Conservation (phyloP, 2,329 filamentous ascomycete genomes). For the Rhynchosporium graminicola region DNA sequence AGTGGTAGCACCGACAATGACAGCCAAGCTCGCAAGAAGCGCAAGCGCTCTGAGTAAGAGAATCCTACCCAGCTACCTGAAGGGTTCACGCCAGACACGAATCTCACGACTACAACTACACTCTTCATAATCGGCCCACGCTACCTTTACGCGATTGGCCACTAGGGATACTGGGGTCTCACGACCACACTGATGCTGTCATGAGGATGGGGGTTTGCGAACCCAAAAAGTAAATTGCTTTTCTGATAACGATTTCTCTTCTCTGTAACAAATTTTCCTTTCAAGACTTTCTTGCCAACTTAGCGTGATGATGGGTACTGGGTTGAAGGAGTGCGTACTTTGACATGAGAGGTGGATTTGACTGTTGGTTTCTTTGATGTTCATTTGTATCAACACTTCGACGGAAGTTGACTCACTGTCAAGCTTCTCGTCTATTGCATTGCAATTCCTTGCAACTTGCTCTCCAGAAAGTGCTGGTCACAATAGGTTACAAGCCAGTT, state of each 20-base stretch:
- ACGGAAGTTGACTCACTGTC: slow-evolving; percentile 38
- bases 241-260: slow-evolving; percentile 36
- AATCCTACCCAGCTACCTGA: neutral
- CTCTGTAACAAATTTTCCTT: slow-evolving; percentile 39
- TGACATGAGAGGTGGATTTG: slow-evolving; percentile 31
- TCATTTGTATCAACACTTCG: slow-evolving; percentile 40
- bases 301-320: slow-evolving; percentile 41
- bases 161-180: slow-evolving; percentile 35
- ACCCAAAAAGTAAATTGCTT: slow-evolving; percentile 37
- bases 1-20: slow-evolving; percentile 50
- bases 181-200: slow-evolving; percentile 36
- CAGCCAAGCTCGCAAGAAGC: slow-evolving; percentile 68
- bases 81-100: slow-evolving; percentile 32
- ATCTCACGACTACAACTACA: slow-evolving; percentile 35
- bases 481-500: slow-evolving; percentile 28
- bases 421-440: slow-evolving; percentile 25
- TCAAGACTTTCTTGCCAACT: slow-evolving; percentile 36
- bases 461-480: slow-evolving; percentile 34
- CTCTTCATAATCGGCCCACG: slow-evolving; percentile 34
- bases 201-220: slow-evolving; percentile 35
- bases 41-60: slow-evolving; percentile 66
- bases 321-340: slow-evolving; percentile 25
- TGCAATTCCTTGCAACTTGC: slow-evolving; percentile 25
- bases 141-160: slow-evolving; percentile 33
- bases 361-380: slow-evolving; percentile 35